Percentiles rank a stretch among this genome's conserved stretches.
phyloP scores from a whole-genome alignment of 2,329 filamentous ascomycete species.

The Colletotrichum limetticola region DNA sequence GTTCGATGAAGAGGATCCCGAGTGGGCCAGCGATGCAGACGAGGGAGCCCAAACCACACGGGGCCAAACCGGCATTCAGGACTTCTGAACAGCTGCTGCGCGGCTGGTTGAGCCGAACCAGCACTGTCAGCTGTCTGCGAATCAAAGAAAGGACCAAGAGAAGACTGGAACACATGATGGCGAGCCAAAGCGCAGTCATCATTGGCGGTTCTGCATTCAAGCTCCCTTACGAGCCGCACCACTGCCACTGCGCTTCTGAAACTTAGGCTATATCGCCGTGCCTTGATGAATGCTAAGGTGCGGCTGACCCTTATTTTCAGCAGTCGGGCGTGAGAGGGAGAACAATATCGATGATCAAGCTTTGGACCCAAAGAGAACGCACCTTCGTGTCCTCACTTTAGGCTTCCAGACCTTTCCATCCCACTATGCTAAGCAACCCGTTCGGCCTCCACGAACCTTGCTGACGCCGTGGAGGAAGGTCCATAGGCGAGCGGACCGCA shows the following conservation, averaged over 20 bases:
- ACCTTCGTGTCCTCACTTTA: too few relatives aligned
- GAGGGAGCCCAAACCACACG: conserved; percentile 38
- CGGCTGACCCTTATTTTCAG: background rate
- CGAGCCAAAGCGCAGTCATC: background rate
- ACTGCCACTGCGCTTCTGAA: background rate
- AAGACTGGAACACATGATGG: background rate
- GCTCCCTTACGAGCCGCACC: background rate
- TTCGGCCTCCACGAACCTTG: too few relatives aligned
- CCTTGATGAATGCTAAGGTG: background rate
- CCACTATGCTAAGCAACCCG: too few relatives aligned
- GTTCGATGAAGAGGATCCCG: conserved; percentile 82
- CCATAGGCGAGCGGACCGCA: too few relatives aligned
- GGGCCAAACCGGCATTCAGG: conserved; percentile 78
- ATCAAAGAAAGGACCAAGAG: background rate
- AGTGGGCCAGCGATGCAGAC: conserved; percentile 65
- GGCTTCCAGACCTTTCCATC: too few relatives aligned
- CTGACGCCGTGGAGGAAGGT: too few relatives aligned
- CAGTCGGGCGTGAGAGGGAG: background rate
- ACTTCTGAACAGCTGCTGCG: conserved; percentile 64
- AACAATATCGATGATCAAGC: background rate
- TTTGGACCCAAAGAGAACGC: background rate
- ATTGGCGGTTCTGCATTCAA: background rate
- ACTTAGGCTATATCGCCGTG: background rate
- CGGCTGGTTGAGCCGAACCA: background rate
- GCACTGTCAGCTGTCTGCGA: background rate